Percentiles rank a stretch among this genome's conserved stretches.
Conservation (phyloP, 768 basidiomycete species). For the Calocybe indica region DNA sequence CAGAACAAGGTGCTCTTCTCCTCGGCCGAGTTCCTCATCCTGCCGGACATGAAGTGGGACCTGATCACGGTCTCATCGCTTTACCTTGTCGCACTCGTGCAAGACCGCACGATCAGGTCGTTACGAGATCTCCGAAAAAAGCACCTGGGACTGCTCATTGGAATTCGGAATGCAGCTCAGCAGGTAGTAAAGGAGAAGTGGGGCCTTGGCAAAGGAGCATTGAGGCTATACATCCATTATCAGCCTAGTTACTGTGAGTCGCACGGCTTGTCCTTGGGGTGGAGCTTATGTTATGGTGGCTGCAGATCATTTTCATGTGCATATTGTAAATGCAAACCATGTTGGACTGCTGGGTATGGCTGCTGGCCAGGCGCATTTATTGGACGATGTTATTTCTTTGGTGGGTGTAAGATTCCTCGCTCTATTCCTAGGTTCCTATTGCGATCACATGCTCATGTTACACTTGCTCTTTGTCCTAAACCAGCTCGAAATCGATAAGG, state of each 20-base stretch:
- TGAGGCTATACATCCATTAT: conserved; percentile 89
- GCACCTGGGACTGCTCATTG: conserved; percentile 64
- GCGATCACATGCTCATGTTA: too few species aligned
- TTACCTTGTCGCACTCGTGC: conserved; percentile 79
- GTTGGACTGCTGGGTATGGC: conserved; percentile 60
- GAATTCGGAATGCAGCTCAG: conserved; percentile 54
- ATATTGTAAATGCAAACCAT: conserved; percentile 78
- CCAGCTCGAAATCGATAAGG: conserved; percentile 55
- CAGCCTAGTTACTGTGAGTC: conserved; percentile 90
- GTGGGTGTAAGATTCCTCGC: conserved; percentile 27
- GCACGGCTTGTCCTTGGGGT: neutral
- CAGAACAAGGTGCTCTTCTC: conserved; percentile 65
- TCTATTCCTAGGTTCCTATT: too few species aligned
- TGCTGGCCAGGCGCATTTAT: conserved; percentile 86
- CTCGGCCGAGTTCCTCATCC: conserved; percentile 61
- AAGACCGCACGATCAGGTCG: conserved; percentile 55
- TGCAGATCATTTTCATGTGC: conserved; percentile 90
- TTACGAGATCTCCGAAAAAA: conserved; percentile 66
- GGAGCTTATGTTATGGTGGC: neutral
- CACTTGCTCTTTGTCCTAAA: neutral
- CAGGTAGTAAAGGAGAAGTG: conserved; percentile 55
- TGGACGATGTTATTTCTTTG: conserved; percentile 88
- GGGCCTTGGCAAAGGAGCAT: conserved; percentile 51
- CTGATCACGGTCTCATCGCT: conserved; percentile 64
- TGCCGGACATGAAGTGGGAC: conserved; percentile 99